Evolutionary conservation across 2,329 filamentous ascomycete species (phyloP), one percentile per base, ranked within the genome.

Genomic region (Fusarium pseudoanthophilum): DNA sequence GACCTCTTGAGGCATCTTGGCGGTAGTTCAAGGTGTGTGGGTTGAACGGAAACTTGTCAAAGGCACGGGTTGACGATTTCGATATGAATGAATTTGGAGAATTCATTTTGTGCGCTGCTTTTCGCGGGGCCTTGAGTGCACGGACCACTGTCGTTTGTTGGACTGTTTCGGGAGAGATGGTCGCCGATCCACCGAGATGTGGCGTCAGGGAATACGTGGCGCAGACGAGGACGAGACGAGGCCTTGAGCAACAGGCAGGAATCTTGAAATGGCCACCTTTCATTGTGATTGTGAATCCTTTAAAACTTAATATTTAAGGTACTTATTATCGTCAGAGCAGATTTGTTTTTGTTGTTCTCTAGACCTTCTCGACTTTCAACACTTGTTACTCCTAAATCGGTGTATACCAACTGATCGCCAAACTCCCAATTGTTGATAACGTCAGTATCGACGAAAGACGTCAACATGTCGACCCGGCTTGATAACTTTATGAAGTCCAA

Each of bases 1-100:
- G 86, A 98, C 93, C 93, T 98, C 95, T 84, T 91, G 90, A 92
- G 96, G 95, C 96, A 99, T 99, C 87, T 88, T 97, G 93, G 87
- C 87, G 87, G 88, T 85, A 66, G 72, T 78, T 77, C 71, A 77
- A 78, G 59, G 67, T 65, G 63, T 72, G 78, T 71, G 72, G 72
- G 53, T 79, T 78, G 69, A 74, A 78, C 67, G 77, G 70, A 57
- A 71, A 71, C 68, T 73, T 78, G 78, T 71, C 71, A 73, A 69
- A 73, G 71, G 71, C 69, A 72, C 75, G 65, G 67, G 60, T 75
- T 69, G 67, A 59, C 75, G 75, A 76, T 71, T 78, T 79, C 77
- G 68, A 75, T 60, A 69, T 70, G 72, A 52, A 75, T 79, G 72
- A 52, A 75, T 78, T 73, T 78, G 67, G 76, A 75, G 77, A 79